Percentiles rank a stretch among this genome's conserved stretches.
Evolutionary conservation across 2,329 filamentous ascomycete species (phyloP).

Genomic region (Venturia effusa): DNA sequence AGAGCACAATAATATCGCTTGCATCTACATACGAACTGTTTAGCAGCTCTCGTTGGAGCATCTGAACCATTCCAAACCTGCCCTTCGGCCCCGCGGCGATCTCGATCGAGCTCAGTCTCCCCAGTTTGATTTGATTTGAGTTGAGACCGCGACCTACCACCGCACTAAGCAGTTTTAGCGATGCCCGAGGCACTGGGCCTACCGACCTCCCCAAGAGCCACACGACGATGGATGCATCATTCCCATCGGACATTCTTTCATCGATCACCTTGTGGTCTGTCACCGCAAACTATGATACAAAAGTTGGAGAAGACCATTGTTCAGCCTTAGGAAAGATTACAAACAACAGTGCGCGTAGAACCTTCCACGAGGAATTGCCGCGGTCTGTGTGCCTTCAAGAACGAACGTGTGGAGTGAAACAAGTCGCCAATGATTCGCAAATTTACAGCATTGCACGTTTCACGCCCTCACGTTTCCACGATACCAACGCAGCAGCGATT

Average conservation of each 20-base stretch:
- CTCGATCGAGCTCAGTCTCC: neutral
- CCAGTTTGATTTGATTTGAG: neutral
- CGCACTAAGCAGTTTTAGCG: neutral
- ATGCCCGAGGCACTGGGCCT: neutral
- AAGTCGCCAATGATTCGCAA: neutral
- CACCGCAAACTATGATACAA: neutral
- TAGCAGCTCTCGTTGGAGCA: neutral
- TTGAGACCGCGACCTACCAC: neutral
- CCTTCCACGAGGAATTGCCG: neutral
- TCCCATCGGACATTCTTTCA: neutral
- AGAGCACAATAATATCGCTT: neutral
- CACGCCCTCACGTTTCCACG: neutral
- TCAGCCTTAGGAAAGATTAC: neutral
- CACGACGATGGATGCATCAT: neutral
- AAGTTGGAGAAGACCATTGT: neutral
- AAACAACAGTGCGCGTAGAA: neutral
- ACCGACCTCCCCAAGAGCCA: neutral
- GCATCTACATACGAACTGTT: neutral
- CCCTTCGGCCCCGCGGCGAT: neutral
- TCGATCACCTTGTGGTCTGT: neutral
- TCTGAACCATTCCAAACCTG: neutral
- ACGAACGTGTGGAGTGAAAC: neutral
- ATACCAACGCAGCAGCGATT: neutral
- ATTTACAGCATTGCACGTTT: neutral
- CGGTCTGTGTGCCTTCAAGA: neutral